Base-by-base conservation (phyloP, 306 rosid species). In the Vicia villosa region DNA sequence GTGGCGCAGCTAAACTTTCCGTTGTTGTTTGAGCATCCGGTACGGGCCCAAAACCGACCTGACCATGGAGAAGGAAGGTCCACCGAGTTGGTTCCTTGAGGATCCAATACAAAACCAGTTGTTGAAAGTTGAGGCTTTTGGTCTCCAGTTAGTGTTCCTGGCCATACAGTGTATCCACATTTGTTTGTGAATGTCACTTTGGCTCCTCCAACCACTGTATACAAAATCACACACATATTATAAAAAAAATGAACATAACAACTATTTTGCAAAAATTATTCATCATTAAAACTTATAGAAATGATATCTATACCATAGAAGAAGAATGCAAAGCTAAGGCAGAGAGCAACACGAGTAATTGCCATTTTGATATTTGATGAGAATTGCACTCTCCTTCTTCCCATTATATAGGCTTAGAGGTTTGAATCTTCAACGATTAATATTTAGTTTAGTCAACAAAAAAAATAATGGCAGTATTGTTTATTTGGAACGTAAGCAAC, bases 21-120 rank as follows among this genome's bases (percentile, higher is more conserved):
- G n/a, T n/a, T n/a, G n/a, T n/a, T n/a, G n/a, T n/a, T n/a, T n/a
- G n/a, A n/a, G n/a, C n/a, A n/a, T n/a, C 45, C 63, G 2, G 93
- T 75, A 4, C 91, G 72, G 0, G 72, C 91, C 87, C 90, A 89
- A 26, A 89, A 80, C 6, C 86, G 54, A 10, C 96, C 96, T 0
- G 86, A 80, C 92, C 92, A 89, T 11, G 86, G 83, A 5, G 82
- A 61, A 0, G 85, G 87, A 15, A 74, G 72, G 38, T 60, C 24
- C 0, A 87, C 7, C 1, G 85, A 4, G 28, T 3, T 13, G 3
- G 76, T 46, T 0, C 77, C 81, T 16, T 86, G 78, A 0, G 50
- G 0, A 1, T 4, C 34, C 16, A 90, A 40, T 63, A 80, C 75
- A 26, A 90, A 85, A 19, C 94, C 93, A 0, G 93, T 87, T 16